Conservation (phyloP, 768 basidiomycete species). For the Lentinula lateritia region DNA sequence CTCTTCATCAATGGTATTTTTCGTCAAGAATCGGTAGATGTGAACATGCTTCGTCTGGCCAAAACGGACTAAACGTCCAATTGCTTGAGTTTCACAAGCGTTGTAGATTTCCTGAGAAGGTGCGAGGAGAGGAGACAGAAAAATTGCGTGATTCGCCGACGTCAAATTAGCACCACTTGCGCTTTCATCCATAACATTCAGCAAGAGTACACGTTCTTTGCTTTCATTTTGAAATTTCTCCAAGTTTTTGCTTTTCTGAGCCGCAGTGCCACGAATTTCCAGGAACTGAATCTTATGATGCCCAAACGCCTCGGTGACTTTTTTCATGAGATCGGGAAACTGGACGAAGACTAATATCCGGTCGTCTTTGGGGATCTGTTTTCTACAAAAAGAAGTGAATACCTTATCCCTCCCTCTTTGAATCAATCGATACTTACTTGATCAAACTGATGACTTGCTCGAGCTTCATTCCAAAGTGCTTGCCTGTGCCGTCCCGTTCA, state of each 20-base stretch:
- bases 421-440: slow-evolving; percentile 41
- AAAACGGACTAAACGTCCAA: slow-evolving; percentile 78
- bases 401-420: not conserved
- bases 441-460: slow-evolving; percentile 73
- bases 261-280: slow-evolving; percentile 76
- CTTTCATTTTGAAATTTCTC: slow-evolving; percentile 82
- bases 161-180: slow-evolving; percentile 94
- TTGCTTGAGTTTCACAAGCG: slow-evolving; percentile 77
- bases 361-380: slow-evolving; percentile 65
- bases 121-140: slow-evolving; percentile 87
- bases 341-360: slow-evolving; percentile 93
- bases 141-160: slow-evolving; percentile 90
- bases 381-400: slow-evolving; percentile 31
- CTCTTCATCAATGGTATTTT: slow-evolving; percentile 83
- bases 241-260: slow-evolving; percentile 74
- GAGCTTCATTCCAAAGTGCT: slow-evolving; percentile 78
- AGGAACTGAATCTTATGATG: slow-evolving; percentile 70
- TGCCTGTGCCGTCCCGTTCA: slow-evolving; percentile 63
- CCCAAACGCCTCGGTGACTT: slow-evolving; percentile 77
- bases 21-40: slow-evolving; percentile 81
- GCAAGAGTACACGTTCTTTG: slow-evolving; percentile 71
- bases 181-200: slow-evolving; percentile 93
- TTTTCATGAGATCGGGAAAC: slow-evolving; percentile 89
- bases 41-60: slow-evolving; percentile 78
- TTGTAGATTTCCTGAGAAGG: slow-evolving; percentile 79